These are phyloP conservation scores for Centella asiatica DNA, from an alignment of 129 eudicot genomes.

Conservation along the genomic window DNA sequence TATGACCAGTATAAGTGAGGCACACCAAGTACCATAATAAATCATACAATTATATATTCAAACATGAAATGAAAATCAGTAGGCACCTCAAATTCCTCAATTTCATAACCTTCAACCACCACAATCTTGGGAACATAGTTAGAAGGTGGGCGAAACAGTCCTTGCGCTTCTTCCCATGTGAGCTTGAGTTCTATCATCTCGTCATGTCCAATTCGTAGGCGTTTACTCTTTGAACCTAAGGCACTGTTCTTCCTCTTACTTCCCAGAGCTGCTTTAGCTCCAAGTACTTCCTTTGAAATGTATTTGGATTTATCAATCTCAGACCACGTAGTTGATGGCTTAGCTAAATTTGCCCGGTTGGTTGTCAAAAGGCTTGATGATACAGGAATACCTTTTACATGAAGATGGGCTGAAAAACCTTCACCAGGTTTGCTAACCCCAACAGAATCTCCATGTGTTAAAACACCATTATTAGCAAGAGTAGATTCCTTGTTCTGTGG, in stretches of 20 bases:
- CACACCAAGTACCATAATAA: background rate
- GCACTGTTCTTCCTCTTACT: conserved; percentile 51
- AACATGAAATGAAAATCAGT: conserved; percentile 1
- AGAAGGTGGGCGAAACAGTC: conserved; percentile 51
- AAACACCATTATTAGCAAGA: conserved; percentile 20
- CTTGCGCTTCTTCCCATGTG: conserved; percentile 63
- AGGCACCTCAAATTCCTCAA: conserved; percentile 79
- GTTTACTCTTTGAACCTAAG: conserved; percentile 38
- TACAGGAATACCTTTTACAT: conserved; percentile 13
- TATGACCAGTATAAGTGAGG: background rate
- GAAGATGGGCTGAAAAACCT: conserved; percentile 14
- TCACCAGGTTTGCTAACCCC: conserved; percentile 24
- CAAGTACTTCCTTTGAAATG: conserved; percentile 21
- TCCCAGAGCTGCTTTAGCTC: conserved; percentile 15
- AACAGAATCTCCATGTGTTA: conserved; percentile 22
- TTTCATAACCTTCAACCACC: conserved; percentile 56
- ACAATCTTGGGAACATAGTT: conserved; percentile 31
- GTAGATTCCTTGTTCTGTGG: conserved; percentile 36
- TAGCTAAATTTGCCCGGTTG: conserved; percentile 15
- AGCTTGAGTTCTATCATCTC: conserved; percentile 43
- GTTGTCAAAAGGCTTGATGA: conserved; percentile 4
- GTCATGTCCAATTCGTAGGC: conserved; percentile 34
- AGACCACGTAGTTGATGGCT: conserved; percentile 23
- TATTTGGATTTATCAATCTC: conserved; percentile 23
- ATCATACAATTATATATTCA: background rate